Conservation (phyloP, 2,329 filamentous ascomycete genomes). For the Cadophora gregata region DNA sequence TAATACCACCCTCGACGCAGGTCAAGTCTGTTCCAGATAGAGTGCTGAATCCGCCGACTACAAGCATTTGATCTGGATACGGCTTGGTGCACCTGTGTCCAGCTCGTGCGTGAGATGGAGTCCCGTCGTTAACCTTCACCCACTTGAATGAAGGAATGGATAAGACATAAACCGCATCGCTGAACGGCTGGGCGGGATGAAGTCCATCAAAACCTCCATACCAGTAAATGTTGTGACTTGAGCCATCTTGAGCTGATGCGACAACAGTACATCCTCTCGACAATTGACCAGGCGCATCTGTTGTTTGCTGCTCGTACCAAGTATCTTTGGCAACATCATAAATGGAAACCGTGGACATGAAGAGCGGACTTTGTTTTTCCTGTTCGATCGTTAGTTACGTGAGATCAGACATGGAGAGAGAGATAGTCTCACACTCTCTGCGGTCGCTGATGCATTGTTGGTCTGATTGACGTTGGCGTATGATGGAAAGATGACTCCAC, state of each 20-base stretch:
- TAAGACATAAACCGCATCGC: constrained; percentile 76
- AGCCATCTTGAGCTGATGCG: constrained; percentile 72
- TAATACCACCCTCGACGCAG: constrained; percentile 59
- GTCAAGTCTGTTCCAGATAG: constrained; percentile 35
- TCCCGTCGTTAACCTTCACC: constrained; percentile 65
- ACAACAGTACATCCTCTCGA: constrained; percentile 76
- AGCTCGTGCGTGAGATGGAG: constrained; percentile 60
- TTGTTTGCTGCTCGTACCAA: constrained; percentile 77
- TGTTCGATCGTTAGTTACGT: constrained; percentile 46
- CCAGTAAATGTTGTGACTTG: constrained; percentile 79
- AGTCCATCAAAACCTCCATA: constrained; percentile 74
- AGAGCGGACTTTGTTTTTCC: constrained; percentile 69
- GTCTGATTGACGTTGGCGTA: constrained; percentile 44
- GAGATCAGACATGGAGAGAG: not conserved
- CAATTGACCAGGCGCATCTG: constrained; percentile 64
- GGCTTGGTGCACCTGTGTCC: constrained; percentile 74
- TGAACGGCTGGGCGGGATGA: constrained; percentile 54
- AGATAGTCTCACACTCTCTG: constrained; percentile 49
- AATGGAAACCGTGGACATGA: constrained; percentile 74
- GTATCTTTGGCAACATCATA: constrained; percentile 72
- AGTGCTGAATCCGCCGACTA: constrained; percentile 68
- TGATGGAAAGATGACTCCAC: constrained; percentile 70
- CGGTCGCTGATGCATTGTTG: constrained; percentile 43
- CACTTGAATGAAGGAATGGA: constrained; percentile 75
- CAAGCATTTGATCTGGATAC: constrained; percentile 73